Base-by-base conservation (phyloP, 1,139 yeast species). In the Candida albicans region DNA sequence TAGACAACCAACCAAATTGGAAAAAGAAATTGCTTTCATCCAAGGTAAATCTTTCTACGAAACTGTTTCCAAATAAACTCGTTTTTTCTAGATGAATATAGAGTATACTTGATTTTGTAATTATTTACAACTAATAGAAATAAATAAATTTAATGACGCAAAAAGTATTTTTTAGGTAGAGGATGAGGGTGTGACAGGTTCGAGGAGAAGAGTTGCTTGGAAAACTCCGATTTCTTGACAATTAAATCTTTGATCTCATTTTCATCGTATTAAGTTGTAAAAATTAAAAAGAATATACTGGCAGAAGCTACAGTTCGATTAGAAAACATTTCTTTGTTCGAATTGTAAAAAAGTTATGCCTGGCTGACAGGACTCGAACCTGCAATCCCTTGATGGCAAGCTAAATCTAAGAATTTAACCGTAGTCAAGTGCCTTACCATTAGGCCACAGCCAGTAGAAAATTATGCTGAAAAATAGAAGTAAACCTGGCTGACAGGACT, bases 1-100 rank as follows among this genome's bases (percentile, higher is more conserved):
- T 14, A 82, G 95, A 76, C 74, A 73, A 61, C 87, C 93, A 46
- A 57, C 79, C 48, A 78, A 72, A 43, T 70, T 84, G 50, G 96
- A 87, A 70, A 68, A 79, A 59, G 77, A 78, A 54, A 58, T 87
- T 53, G 91, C 84, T 40, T 54, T 57, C 42, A 69, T 68, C 54
- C 95, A 86, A 70, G 95, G 93, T 62, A 68, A 73, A 55, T 61
- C 73, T 48, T 85, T 37, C 39, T 37, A 15, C 29, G 34, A 37
- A 30, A 37, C 39, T 13, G 6, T 37, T 24, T 22, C 39, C 14
- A 37, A 29, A 29, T 29, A 37, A 30, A 7, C 14, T 11, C 13
- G n/a, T 13, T 30, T 27, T 27, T 27, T 10, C 12, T 27, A 27
- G 29, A 10, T 27, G 29, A 10, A 27, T 27, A 27, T 18, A 18